Evolutionary conservation across 345 rosid species (phyloP).

Genomic region (Arabidopsis arenosa): DNA sequence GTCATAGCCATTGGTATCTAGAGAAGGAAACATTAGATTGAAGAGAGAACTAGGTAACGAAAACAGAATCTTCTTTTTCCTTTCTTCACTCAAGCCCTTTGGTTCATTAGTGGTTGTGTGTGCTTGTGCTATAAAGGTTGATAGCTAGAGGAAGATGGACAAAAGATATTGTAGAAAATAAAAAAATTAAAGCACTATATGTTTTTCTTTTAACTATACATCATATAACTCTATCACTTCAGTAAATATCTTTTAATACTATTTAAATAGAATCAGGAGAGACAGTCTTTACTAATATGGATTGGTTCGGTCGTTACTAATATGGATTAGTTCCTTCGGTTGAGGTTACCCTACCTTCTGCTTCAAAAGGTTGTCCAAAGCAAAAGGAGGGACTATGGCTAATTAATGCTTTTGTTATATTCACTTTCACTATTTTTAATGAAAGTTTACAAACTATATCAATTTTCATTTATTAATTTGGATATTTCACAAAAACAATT

Average conservation of each 20-base stretch:
- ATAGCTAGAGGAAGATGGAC: slow-evolving; percentile 30
- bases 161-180: slow-evolving; percentile 20
- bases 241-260: background rate
- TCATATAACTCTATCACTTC: background rate
- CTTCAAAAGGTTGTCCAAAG: background rate
- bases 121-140: slow-evolving; percentile 38
- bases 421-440: background rate
- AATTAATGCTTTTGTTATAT: too few relatives aligned
- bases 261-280: background rate
- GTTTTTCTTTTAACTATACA: background rate
- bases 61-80: slow-evolving; percentile 15
- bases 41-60: slow-evolving; percentile 36
- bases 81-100: slow-evolving; percentile 28
- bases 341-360: background rate
- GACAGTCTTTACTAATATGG: background rate
- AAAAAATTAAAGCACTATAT: background rate
- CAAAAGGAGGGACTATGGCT: background rate
- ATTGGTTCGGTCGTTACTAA: background rate
- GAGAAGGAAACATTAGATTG: slow-evolving; percentile 46
- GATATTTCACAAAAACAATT: background rate
- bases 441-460: background rate
- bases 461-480: background rate
- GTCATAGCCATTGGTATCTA: slow-evolving; percentile 44
- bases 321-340: background rate
- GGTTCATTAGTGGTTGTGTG: slow-evolving; percentile 31